These are phyloP conservation scores for Vigna radiata DNA, from an alignment of 306 rosid species.

Conservation along the genomic window DNA sequence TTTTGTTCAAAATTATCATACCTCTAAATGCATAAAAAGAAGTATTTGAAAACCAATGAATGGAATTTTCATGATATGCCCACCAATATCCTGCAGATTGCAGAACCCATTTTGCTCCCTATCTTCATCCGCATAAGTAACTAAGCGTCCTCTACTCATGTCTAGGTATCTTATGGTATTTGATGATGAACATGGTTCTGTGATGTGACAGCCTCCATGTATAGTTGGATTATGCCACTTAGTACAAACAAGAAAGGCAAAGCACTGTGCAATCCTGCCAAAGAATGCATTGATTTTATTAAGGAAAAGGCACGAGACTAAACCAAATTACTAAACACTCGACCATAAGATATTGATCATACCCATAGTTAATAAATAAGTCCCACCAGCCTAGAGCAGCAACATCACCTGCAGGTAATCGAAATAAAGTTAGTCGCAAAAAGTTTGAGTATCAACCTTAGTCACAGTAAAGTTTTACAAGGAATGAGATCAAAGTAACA, in stretches of 20 bases:
- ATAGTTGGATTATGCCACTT: constrained; percentile 95
- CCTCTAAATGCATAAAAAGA: constrained; percentile 88
- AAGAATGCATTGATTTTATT: constrained; percentile 42
- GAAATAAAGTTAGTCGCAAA: constrained; percentile 33
- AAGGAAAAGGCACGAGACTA: constrained; percentile 31
- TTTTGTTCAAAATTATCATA: constrained; percentile 38
- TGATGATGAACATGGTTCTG: constrained; percentile 71
- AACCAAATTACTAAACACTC: constrained; percentile 28
- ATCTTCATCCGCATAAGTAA: constrained; percentile 72
- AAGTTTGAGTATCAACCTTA: constrained; percentile 10
- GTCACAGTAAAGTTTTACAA: background rate
- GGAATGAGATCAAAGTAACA: constrained; percentile 10
- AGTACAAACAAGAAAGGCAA: constrained; percentile 94
- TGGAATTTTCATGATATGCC: constrained; percentile 92
- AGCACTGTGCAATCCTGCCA: constrained; percentile 94
- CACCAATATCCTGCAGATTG: constrained; percentile 82
- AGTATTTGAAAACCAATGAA: constrained; percentile 74
- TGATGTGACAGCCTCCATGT: constrained; percentile 67
- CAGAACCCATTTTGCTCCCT: constrained; percentile 60
- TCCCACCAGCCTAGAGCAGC: constrained; percentile 98
- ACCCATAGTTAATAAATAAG: constrained; percentile 90
- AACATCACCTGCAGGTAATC: constrained; percentile 74
- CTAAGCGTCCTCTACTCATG: constrained; percentile 78
- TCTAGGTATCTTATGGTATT: constrained; percentile 65
- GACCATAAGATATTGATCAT: constrained; percentile 40